phyloP scores from a whole-genome alignment of 306 rosid species.

The Betula pendula region DNA sequence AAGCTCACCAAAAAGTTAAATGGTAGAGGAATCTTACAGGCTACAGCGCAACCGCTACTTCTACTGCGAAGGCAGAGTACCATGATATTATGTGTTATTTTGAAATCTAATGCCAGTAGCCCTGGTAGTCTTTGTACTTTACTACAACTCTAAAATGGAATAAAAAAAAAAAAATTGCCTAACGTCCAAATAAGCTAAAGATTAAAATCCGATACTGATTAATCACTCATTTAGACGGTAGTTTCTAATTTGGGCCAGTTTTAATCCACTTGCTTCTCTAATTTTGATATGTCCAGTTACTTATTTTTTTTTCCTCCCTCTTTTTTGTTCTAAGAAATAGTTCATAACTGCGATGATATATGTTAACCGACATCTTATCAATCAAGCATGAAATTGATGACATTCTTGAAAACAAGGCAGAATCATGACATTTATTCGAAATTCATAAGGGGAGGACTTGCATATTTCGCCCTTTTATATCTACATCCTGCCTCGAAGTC shows the following conservation, averaged over 20 bases:
- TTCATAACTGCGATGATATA: constrained; percentile 44
- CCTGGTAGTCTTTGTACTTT: no score
- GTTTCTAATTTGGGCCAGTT: constrained; percentile 11
- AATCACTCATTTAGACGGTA: no score
- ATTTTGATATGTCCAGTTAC: constrained; percentile 38
- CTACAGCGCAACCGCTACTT: no score
- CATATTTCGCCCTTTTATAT: background rate
- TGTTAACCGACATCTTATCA: constrained; percentile 46
- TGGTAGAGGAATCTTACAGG: no score
- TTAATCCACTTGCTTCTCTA: constrained; percentile 14
- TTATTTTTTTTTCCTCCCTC: background rate
- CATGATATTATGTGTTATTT: no score
- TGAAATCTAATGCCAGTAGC: no score
- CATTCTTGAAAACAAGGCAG: constrained; percentile 37
- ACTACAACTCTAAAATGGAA: no score
- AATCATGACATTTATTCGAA: constrained; percentile 11
- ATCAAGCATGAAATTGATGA: constrained; percentile 49
- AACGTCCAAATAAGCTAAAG: no score
- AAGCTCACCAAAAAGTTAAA: no score
- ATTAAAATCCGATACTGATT: no score
- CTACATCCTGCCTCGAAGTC: background rate
- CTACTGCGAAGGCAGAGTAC: no score
- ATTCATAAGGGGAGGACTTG: background rate
- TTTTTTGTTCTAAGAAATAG: constrained; percentile 36
- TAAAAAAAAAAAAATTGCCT: no score